Evolutionary conservation across 148 eudicot genomes (phyloP), one percentile per base, ranked within the genome.

Genomic region (Gaultheria prostrata): DNA sequence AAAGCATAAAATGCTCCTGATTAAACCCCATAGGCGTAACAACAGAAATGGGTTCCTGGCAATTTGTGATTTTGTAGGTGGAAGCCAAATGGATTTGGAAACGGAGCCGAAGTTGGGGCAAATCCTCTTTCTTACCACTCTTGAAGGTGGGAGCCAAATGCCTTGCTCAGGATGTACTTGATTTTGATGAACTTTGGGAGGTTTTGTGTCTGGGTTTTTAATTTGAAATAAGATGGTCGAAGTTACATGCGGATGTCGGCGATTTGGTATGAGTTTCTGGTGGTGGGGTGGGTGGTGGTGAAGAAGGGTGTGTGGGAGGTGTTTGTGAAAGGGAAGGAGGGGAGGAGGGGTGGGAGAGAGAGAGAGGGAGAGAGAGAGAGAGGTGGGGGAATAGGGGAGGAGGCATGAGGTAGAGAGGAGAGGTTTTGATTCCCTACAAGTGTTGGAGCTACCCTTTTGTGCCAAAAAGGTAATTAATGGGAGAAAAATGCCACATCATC

Each of bases 161-260:
- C 20, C 33, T 82, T 24, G 78, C 84, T 72, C 6, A 82, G 7
- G 43, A 48, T 35, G 53, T 79, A 82, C 67, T 26, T 39, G 82
- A 80, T 78, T 35, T 82, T 82, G 3, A 82, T 78, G 0, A 78
- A 30, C 51, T 82, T 71, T 39, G 78, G 84, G n/a, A 82, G 84
- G 51, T n/a, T 72, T 72, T 6, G 84, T 32, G 2, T 82, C 78
- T n/a, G 77, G 78, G 69, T 72, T 82, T 71, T 45, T 77, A 20
- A 82, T 72, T 21, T 71, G 43, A 33, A 82, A 28, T n/a, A n/a
- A n/a, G 77, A 59, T 21, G 69, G 61, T 77, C 84, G 84, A 77
- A 30, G n/a, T 82, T 77, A 69, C 73, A 82, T 49, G 73, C 84
- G 82, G 84, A 56, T n/a, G 63, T 78, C 82, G 84, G 73, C 84